Base-by-base conservation (phyloP, 1,284 basidiomycete species). In the Thecaphora frezii region DNA sequence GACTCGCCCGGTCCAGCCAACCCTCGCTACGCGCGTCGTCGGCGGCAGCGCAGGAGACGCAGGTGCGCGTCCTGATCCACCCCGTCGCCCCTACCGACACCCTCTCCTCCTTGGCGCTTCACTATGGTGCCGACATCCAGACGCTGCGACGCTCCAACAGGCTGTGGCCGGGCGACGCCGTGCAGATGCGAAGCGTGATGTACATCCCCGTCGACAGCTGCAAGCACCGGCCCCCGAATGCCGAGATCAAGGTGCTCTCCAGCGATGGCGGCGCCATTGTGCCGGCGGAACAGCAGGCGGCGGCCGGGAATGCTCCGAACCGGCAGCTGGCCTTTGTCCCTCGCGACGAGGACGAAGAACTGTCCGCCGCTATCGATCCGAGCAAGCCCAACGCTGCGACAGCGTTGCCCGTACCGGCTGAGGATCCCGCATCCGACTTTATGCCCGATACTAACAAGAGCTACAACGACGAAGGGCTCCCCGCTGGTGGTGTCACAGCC, bases 81-180 rank as follows among this genome's bases (percentile, higher is more conserved):
- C 53, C 62, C 7, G 71, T 76, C 23, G 44, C 51, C 3, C 58
- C 73, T 2, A 56, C 55, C 18, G 76, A 78, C 36, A 74, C 74
- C 2, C 58, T 78, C 1, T 49, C 64, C 3, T 62, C 69, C 14
- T 45, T 78, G 30, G 69, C 76, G 5, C 58, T 78, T 12, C 61
- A 66, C n/a, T 78, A 78, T 44, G 73, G 73, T 9, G 64, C 71
- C n/a, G 74, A 78, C 42, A 71, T 66, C 12, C 56, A 64, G 25
- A 54, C 64, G 16, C 51, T 78, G 14, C 66, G 74, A 26, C 67
- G 70, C 25, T 68, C 69, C 22, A 78, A 78, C 53, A 64, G 69
- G 21, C 61, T 78, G 12, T 78, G 76, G 76, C 73, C 73, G 5
- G 73, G 74, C 30, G 76, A 78, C 50, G 64, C 64, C 8, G 67